Percentiles rank a stretch among this genome's conserved stretches.
Evolutionary conservation across 495 filamentous ascomycete genomes (phyloP).

Genomic region (Penicillium ucsense): DNA sequence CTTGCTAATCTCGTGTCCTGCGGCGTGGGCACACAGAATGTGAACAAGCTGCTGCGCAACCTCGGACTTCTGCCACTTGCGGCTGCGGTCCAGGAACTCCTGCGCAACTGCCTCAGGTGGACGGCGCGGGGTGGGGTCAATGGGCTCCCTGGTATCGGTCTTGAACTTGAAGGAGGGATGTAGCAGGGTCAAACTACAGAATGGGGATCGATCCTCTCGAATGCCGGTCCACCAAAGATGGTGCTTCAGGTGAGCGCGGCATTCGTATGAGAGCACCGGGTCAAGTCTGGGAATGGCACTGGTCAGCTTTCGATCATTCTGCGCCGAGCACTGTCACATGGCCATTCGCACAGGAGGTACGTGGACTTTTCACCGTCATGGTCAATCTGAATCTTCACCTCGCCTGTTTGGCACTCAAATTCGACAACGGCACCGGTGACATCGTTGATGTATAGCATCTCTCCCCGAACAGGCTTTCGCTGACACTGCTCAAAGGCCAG

Average conservation of each 20-base stretch:
- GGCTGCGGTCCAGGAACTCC: background rate
- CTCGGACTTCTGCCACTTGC: conserved; percentile 1
- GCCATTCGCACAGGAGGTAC: conserved; percentile 1
- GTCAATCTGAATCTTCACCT: background rate
- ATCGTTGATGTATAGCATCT: conserved; percentile 4
- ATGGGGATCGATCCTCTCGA: background rate
- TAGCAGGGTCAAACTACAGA: background rate
- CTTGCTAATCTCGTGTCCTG: conserved; percentile 5
- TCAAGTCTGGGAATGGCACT: background rate
- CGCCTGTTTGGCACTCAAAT: conserved; percentile 1
- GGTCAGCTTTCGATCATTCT: background rate
- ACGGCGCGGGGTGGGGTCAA: background rate
- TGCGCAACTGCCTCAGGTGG: background rate
- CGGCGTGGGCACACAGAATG: conserved; percentile 1
- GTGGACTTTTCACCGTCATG: background rate
- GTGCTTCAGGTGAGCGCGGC: conserved; percentile 6
- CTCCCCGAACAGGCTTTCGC: background rate
- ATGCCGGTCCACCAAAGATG: background rate
- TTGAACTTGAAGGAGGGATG: background rate
- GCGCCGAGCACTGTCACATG: background rate
- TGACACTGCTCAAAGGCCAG: conserved; percentile 6
- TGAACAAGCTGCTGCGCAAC: conserved; percentile 2
- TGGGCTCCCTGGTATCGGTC: background rate
- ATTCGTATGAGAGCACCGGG: conserved; percentile 1
- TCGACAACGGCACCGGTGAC: conserved; percentile 6